phyloP scores from a whole-genome alignment of 164 flowering plant genomes.

The Piper longum region DNA sequence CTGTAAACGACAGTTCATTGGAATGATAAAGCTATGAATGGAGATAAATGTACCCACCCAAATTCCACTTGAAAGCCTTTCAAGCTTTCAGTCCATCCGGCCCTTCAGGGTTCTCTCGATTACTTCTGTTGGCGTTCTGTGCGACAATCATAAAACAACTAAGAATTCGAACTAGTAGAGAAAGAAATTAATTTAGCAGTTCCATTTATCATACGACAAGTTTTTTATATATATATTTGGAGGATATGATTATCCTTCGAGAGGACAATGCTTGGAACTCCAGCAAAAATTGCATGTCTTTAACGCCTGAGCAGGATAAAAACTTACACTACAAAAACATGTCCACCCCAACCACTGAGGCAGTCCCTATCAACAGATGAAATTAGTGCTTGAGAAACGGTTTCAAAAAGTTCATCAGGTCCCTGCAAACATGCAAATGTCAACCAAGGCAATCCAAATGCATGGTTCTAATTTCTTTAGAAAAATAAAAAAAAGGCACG shows the following conservation, averaged over 20 bases:
- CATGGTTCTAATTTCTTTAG: no score
- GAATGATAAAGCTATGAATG: no score
- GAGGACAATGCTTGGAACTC: no score
- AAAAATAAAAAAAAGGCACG: no score
- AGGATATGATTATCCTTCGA: no score
- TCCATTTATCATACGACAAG: no score
- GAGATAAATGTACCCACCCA: no score
- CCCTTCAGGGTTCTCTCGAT: constrained; percentile 78
- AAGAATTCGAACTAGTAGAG: no score
- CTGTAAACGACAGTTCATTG: no score
- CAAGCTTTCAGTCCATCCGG: constrained; percentile 55
- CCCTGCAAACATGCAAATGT: constrained; percentile 31
- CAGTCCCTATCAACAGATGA: constrained; percentile 90
- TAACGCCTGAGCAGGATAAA: neutral
- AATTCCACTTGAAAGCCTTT: neutral
- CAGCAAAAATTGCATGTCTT: no score
- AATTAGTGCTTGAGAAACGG: constrained; percentile 77
- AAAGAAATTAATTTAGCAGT: no score
- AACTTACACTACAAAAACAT: constrained; percentile 86
- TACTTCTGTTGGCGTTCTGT: constrained; percentile 81
- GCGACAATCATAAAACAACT: constrained; percentile 4
- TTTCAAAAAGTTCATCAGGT: constrained; percentile 82
- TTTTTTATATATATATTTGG: no score
- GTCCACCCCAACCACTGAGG: constrained; percentile 97
- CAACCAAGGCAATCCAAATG: neutral